These are phyloP conservation scores for Epipyxis sp. DNA, from an alignment of 108 stramenopile genomes.

Conservation along the genomic window DNA sequence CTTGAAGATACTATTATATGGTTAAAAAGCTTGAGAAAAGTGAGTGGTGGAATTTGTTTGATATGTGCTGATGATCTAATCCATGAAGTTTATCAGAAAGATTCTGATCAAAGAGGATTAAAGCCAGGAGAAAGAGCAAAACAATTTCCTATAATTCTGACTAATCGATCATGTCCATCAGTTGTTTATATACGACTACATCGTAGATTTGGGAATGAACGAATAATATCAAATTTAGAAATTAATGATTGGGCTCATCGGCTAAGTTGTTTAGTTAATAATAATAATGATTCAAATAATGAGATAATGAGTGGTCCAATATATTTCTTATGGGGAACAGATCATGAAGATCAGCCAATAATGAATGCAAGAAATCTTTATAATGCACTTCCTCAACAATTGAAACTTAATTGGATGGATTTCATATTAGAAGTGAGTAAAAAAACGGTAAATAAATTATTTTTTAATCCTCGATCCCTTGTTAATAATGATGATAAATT, in stretches of 20 bases:
- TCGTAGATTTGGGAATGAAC: not conserved
- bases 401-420: not conserved
- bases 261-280: not conserved
- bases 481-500: not conserved
- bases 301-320: not conserved
- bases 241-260: not conserved
- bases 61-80: not conserved
- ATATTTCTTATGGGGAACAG: not conserved
- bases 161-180: not conserved
- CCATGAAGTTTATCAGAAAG: not conserved
- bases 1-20: not conserved
- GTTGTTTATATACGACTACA: not conserved
- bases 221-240: not conserved
- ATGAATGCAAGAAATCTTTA: not conserved
- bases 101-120: not conserved
- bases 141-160: not conserved
- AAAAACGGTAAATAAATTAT: not conserved
- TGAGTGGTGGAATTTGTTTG: not conserved
- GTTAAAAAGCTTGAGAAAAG: not conserved
- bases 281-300: too few relatives aligned
- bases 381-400: not conserved
- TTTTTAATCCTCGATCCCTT: not conserved
- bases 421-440: not conserved
- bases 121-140: not conserved
- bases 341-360: not conserved